Evolutionary conservation across 192 early-diverging fungal genomes (phyloP), one percentile per base, ranked within the genome.

Genomic region (Chytriomyces sp.): DNA sequence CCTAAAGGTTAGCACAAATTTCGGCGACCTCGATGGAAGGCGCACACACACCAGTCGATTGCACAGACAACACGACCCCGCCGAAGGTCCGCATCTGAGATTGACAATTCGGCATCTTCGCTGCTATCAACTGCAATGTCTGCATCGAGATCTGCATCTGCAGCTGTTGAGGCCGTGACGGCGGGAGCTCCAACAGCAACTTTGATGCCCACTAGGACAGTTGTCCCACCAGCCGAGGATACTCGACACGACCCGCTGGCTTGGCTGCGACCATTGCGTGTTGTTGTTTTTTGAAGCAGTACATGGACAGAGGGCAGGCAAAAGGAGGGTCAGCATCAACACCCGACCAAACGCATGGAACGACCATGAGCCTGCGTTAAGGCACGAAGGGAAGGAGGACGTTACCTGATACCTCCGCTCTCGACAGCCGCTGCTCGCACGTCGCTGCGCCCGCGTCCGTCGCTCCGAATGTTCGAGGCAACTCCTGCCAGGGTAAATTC

Each of bases 121-220:
- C 59, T 65, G 47, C 66, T 64, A 13, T 90, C 86, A 57, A 82
- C 89, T 26, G 86, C 86, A 70, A 90, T 91, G 57, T 83, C 86
- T 7, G 83, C 86, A 8, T 90, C 89, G 50, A 86, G 85, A 13
- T 28, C 83, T 4, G 63, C 79, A 7, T 59, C 69, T 35, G 81
- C 80, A 48, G 69, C 65, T 7, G 61, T 13, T 46, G 57, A 11
- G 13, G 64, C 26, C 4, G 76, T 69, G 53, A 72, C 76, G 6
- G 80, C 83, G 24, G 87, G 80, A 67, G 62, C 76, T 16, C 92
- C 93, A 65, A 98, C 91, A 74, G 96, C 94, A 10, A 94, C 94
- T 80, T 98, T 99, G 75, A 99, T 89, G 18, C 97, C 96, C 26
- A 98, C 96, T 9, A 99, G 86, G 1, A 98, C 91, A 67, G 96